A percentile compares a stretch with the other conserved stretches of the same genome.
Conservation (phyloP, 1,139 yeast genomes). For the Suhomyces wounanorum region DNA sequence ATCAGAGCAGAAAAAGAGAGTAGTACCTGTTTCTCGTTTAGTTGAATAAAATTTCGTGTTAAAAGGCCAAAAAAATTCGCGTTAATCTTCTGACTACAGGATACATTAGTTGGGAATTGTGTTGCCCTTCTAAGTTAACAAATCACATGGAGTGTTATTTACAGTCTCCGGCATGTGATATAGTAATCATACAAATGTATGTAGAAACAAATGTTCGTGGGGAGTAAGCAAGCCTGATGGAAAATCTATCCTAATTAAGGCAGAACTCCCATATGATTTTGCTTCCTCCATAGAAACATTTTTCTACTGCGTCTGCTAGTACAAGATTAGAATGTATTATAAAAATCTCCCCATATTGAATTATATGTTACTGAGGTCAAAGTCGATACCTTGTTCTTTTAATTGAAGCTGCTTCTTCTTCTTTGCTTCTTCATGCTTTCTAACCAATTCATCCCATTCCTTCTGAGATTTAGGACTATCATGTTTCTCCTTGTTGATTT, state of each 20-base stretch:
- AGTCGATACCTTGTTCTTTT: slow-evolving; percentile 56
- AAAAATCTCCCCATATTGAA: not conserved
- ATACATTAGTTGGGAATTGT: not conserved
- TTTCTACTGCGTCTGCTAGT: not conserved
- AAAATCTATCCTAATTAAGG: not conserved
- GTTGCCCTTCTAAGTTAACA: not conserved
- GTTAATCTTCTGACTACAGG: slow-evolving; percentile 1
- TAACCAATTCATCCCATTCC: slow-evolving; percentile 55
- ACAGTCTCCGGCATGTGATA: not conserved
- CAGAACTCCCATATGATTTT: not conserved
- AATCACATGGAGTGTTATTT: not conserved
- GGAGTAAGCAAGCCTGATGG: not conserved
- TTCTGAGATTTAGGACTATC: slow-evolving; percentile 59
- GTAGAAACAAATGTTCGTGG: not conserved
- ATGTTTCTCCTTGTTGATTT: slow-evolving; percentile 53
- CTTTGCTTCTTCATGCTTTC: slow-evolving; percentile 47
- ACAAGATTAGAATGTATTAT: not conserved
- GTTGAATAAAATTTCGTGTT: slow-evolving; percentile 1
- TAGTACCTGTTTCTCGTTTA: slow-evolving; percentile 4
- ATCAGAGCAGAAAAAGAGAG: slow-evolving; percentile 1
- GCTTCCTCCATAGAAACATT: not conserved
- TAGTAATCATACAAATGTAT: too few species aligned
- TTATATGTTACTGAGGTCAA: slow-evolving; percentile 28
- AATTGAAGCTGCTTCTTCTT: slow-evolving; percentile 50
- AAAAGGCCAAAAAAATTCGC: slow-evolving; percentile 1